Conservation (phyloP, 2,329 filamentous ascomycete genomes). For the Paraphoma chrysanthemicola region DNA sequence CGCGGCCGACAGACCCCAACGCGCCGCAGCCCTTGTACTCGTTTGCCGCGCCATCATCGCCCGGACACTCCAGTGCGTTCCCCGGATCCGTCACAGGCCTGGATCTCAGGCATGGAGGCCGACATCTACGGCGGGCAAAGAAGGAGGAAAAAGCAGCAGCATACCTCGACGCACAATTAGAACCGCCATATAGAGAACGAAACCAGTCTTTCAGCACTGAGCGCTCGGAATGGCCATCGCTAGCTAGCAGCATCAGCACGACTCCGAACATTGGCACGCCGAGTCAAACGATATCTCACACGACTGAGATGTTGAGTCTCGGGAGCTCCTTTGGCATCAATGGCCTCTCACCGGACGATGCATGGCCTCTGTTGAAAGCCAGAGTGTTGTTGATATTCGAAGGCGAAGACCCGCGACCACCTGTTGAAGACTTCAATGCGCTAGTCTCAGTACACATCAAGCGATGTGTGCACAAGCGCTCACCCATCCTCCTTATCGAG, state of each 20-base stretch:
- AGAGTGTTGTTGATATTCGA: constrained; percentile 81
- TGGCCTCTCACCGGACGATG: constrained; percentile 69
- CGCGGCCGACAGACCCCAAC: constrained; percentile 74
- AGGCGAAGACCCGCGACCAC: constrained; percentile 78
- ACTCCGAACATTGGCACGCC: constrained; percentile 31
- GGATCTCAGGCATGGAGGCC: constrained; percentile 78
- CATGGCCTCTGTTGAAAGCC: constrained; percentile 81
- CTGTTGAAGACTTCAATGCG: constrained; percentile 83
- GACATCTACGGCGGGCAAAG: constrained; percentile 77
- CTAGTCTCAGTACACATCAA: constrained; percentile 81
- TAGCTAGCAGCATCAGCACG: constrained; percentile 28
- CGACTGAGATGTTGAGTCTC: constrained; percentile 52
- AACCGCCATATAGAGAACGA: constrained; percentile 41
- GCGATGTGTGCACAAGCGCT: constrained; percentile 76
- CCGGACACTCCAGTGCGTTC: constrained; percentile 72
- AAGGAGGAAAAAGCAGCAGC: constrained; percentile 59
- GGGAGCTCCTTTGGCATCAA: constrained; percentile 56
- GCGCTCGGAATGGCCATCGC: constrained; percentile 46
- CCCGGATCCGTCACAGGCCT: constrained; percentile 82
- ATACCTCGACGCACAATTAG: constrained; percentile 42
- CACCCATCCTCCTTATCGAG: constrained; percentile 74
- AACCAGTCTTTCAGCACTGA: constrained; percentile 49
- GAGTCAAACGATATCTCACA: constrained; percentile 37
- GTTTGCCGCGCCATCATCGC: constrained; percentile 76
- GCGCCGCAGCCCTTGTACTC: constrained; percentile 80